A percentile compares a stretch with the other conserved stretches of the same genome.
phyloP scores from a whole-genome alignment of 2,329 filamentous ascomycete genomes.

The Bipolaris zeicola region DNA sequence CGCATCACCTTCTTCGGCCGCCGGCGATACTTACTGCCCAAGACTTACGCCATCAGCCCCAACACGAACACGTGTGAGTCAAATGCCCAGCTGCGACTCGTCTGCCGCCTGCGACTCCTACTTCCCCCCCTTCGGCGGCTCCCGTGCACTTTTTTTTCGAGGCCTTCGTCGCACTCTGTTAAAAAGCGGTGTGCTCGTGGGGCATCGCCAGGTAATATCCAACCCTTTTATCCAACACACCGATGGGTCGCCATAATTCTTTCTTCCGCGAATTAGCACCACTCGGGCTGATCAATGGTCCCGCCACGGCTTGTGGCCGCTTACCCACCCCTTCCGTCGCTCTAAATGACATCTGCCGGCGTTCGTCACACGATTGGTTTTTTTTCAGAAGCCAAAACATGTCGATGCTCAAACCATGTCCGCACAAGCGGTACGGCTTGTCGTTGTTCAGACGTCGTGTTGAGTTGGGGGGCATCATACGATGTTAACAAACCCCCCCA shows the following conservation, averaged over 20 bases:
- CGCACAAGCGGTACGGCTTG: background rate
- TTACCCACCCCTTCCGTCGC: conserved; percentile 19
- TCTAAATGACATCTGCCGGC: conserved; percentile 16
- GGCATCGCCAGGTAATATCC: conserved; percentile 5
- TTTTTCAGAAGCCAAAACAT: conserved; percentile 4
- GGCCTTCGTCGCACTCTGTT: background rate
- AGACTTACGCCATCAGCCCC: conserved; percentile 19
- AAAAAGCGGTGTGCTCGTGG: conserved; percentile 23
- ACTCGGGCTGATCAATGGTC: conserved; percentile 16
- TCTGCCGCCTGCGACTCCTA: background rate
- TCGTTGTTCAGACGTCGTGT: background rate
- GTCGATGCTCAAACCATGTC: background rate
- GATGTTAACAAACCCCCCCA: background rate
- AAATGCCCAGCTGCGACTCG: background rate
- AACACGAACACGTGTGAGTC: conserved; percentile 6
- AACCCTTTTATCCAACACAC: conserved; percentile 23
- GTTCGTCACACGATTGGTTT: conserved; percentile 12
- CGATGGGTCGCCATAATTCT: conserved; percentile 17
- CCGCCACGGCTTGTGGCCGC: conserved; percentile 25
- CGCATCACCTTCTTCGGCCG: conserved; percentile 4
- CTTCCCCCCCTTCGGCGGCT: background rate
- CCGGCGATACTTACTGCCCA: conserved; percentile 8
- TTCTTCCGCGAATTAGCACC: conserved; percentile 23
- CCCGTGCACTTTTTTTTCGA: background rate
- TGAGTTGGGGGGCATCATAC: conserved; percentile 5